Base-by-base conservation (phyloP, 192 early-diverging fungal species). In the Geranomyces variabilis region DNA sequence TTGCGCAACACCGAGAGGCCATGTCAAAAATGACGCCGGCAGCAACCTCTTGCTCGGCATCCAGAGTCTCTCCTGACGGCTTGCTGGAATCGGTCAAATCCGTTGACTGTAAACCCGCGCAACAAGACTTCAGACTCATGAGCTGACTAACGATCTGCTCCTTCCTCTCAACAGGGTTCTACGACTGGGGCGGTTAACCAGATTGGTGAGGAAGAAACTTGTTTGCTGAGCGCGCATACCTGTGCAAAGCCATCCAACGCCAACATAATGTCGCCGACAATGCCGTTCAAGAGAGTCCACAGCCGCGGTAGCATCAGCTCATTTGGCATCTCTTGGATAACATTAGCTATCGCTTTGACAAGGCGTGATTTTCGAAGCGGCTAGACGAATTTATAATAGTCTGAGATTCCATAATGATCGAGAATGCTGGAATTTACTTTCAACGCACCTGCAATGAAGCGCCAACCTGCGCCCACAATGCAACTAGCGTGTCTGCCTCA, bases 1-100 rank as follows among this genome's bases (percentile, higher is more conserved):
- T 45, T 34, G 51, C 57, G 56, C 75, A 80, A 12, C 69, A 63
- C 8, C 67, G 63, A 22, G 41, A 63, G 49, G 73, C 58, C 26
- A 65, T 63, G n/a, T 77, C 71, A 74, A 74, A 80, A 13, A 80
- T 66, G n/a, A 80, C 71, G 1, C 21, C 55, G 44, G 74, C 71
- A 13, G 76, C 51, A 17, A 59, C 28, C 60, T 66, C 19, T 24
- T 66, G 53, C 36, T 55, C 45, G 34, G 65, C 70, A 28, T 21
- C 34, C 56, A 34, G 0, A 15, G 17, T 34, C 69, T 21, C 64
- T 5, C 44, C n/a, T 9, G 14, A 8, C 10, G 10, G 36, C 5
- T 10, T 10, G 36, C 10, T 41, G 36, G 3, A 41, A 7, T 41
- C 36, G 36, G 36, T 41, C 36, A 41, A 3, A 4, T 73, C 49